These are phyloP conservation scores for Termitomyces heimii DNA, from an alignment of 768 basidiomycete species.

Conservation along the genomic window DNA sequence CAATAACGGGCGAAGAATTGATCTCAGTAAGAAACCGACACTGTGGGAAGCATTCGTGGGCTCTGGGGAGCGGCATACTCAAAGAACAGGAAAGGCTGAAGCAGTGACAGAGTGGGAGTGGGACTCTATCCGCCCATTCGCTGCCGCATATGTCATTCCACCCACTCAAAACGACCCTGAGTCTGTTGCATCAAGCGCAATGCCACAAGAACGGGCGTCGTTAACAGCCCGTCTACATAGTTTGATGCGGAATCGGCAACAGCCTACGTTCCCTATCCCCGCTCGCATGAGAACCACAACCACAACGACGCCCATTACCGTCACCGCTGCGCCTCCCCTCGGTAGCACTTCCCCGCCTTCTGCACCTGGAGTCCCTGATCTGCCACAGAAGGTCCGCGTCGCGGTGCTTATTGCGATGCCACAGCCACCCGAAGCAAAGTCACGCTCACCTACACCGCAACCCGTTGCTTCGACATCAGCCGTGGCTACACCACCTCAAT, in stretches of 20 bases:
- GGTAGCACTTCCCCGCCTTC: neutral
- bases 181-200: neutral
- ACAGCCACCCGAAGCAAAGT: constrained; percentile 11
- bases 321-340: neutral
- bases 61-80: constrained; percentile 2
- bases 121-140: constrained; percentile 29
- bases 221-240: neutral
- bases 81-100: neutral
- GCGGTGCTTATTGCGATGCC: constrained; percentile 32
- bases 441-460: neutral
- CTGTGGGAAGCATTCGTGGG: constrained; percentile 43
- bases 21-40: constrained; percentile 39
- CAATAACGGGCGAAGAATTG: constrained; percentile 21
- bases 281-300: neutral
- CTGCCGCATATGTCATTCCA: constrained; percentile 21
- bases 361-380: neutral
- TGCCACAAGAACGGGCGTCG: neutral
- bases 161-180: neutral
- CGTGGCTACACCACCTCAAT: neutral
- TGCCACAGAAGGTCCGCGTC: constrained; percentile 16
- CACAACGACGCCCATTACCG: neutral
- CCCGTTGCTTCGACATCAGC: constrained; percentile 5
- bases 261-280: neutral
- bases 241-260: neutral
- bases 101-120: constrained; percentile 19